Percentiles rank a stretch among this genome's conserved stretches.
These are phyloP conservation scores for Aspergillus cristatus DNA, from an alignment of 495 filamentous ascomycete species.

Conservation along the genomic window DNA sequence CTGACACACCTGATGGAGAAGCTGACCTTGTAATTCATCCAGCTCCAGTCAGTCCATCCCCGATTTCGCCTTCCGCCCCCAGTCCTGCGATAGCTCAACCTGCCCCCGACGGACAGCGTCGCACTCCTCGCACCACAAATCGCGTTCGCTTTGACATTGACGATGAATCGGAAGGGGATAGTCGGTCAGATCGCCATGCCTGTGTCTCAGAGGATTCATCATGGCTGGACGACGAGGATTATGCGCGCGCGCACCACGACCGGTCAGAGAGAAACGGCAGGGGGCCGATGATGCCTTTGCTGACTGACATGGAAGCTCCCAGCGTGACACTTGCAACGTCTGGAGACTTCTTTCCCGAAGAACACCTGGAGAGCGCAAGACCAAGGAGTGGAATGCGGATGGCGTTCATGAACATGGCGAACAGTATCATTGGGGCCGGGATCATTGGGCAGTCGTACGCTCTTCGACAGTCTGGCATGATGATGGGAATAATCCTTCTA, in stretches of 20 bases:
- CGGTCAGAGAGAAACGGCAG: conserved; percentile 12
- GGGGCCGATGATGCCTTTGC: conserved; percentile 57
- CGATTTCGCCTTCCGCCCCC: conserved; percentile 12
- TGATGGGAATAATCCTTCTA: conserved; percentile 69
- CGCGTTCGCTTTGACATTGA: conserved; percentile 84
- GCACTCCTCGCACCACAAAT: conserved; percentile 69
- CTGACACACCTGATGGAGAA: conserved; percentile 15
- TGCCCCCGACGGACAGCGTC: conserved; percentile 35
- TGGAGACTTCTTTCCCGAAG: conserved; percentile 50
- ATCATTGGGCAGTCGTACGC: conserved; percentile 98
- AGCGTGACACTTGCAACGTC: conserved; percentile 69
- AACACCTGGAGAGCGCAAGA: conserved; percentile 49
- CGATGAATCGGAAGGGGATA: conserved; percentile 22
- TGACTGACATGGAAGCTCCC: conserved; percentile 82
- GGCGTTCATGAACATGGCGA: conserved; percentile 98
- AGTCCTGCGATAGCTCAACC: conserved; percentile 39
- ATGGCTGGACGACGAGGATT: conserved; percentile 53
- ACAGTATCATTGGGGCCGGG: conserved; percentile 93
- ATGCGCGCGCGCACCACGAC: conserved; percentile 21
- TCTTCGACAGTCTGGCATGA: conserved; percentile 77
- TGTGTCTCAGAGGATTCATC: conserved; percentile 33
- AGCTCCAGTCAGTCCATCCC: conserved; percentile 9
- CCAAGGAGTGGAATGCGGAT: conserved; percentile 58
- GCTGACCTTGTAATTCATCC: conserved; percentile 19
- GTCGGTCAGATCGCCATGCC: conserved; percentile 26